These are phyloP conservation scores for Juglanconis sp. DNA, from an alignment of 2,329 filamentous ascomycete genomes.

Conservation along the genomic window DNA sequence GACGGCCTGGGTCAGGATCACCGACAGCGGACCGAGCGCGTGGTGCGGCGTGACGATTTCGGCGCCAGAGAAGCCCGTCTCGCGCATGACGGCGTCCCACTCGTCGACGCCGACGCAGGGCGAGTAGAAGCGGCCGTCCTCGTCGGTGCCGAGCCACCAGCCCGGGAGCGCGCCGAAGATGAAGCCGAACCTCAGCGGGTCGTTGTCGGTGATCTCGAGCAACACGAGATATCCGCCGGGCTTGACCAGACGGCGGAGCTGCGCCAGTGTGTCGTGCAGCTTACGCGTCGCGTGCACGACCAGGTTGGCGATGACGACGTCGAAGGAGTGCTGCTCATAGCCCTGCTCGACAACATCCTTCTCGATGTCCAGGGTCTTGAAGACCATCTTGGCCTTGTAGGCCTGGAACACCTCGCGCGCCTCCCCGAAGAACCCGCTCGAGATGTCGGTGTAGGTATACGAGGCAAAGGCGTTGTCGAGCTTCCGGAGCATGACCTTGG, in stretches of 20 bases:
- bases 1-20: neutral
- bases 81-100: neutral
- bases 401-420: constrained; percentile 13
- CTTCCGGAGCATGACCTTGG: constrained; percentile 26
- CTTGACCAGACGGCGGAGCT: constrained; percentile 25
- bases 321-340: constrained; percentile 25
- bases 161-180: constrained; percentile 21
- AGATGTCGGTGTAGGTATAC: constrained; percentile 44
- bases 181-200: neutral
- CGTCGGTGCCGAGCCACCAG: neutral
- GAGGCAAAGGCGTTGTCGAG: constrained; percentile 27
- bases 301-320: constrained; percentile 31
- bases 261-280: constrained; percentile 22
- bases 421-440: constrained; percentile 33
- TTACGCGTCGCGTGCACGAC: constrained; percentile 27
- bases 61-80: neutral
- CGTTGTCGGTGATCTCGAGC: constrained; percentile 23
- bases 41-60: neutral
- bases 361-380: constrained; percentile 27
- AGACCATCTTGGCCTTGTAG: neutral
- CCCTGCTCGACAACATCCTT: constrained; percentile 27
- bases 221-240: constrained; percentile 31
- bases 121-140: neutral
- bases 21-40: neutral
- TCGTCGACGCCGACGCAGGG: neutral